Conservation (phyloP, 108 stramenopile species). For the Discostella stelligeroides region DNA sequence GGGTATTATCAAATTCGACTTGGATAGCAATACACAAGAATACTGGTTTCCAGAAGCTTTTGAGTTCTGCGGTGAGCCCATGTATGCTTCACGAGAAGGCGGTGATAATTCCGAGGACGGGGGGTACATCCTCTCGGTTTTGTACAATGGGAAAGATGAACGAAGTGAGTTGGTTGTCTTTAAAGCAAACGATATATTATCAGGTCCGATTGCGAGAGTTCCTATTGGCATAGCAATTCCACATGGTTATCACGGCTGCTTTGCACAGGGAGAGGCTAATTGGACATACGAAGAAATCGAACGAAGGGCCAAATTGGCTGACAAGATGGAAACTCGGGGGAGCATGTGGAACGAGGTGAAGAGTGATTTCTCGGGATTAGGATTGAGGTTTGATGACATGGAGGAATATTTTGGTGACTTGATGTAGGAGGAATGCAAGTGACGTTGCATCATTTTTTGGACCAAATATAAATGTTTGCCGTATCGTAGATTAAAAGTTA, state of each 20-base stretch:
- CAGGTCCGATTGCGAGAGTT: conserved; percentile 71
- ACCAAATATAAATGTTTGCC: neutral
- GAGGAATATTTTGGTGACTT: conserved; percentile 83
- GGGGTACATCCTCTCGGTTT: conserved; percentile 73
- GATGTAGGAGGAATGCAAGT: conserved; percentile 31
- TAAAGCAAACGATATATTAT: conserved; percentile 54
- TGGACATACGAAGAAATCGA: conserved; percentile 81
- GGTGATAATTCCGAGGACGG: conserved; percentile 56
- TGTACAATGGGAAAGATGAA: conserved; percentile 66
- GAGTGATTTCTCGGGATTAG: conserved; percentile 89
- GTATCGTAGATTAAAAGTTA: too few species aligned
- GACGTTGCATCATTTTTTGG: neutral
- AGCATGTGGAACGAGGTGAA: conserved; percentile 89
- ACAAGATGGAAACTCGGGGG: conserved; percentile 85
- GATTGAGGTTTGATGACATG: conserved; percentile 86
- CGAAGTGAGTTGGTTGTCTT: conserved; percentile 71
- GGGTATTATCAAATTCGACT: conserved; percentile 74
- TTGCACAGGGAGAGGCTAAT: conserved; percentile 65
- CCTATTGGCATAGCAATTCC: conserved; percentile 78
- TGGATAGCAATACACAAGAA: conserved; percentile 52
- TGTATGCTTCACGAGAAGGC: conserved; percentile 65
- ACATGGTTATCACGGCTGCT: conserved; percentile 84
- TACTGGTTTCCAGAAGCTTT: conserved; percentile 71
- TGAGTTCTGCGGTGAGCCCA: conserved; percentile 89
- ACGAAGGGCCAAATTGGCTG: conserved; percentile 77